phyloP scores from a whole-genome alignment of 345 rosid genomes.

The Populus euphratica region DNA sequence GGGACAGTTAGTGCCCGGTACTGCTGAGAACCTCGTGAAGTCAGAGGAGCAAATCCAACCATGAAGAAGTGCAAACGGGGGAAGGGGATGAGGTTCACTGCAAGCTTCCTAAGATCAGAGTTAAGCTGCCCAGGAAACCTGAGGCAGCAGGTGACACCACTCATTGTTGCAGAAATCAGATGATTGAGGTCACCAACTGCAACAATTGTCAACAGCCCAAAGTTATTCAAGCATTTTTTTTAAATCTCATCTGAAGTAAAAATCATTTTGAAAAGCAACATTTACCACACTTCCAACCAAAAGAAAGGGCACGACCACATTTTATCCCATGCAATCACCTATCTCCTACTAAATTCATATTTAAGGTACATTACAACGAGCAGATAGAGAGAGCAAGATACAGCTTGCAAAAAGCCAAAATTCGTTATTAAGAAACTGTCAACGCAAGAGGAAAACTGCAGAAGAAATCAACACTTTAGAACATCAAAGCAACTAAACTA shows the following conservation, averaged over 20 bases:
- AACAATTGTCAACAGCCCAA: background rate
- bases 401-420: background rate
- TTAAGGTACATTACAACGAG: background rate
- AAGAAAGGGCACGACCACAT: background rate
- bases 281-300: too few species aligned
- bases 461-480: background rate
- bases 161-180: conserved; percentile 27
- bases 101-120: conserved; percentile 26
- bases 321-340: background rate
- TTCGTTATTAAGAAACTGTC: background rate
- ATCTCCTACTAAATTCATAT: background rate
- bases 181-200: conserved; percentile 25
- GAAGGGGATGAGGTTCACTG: conserved; percentile 25
- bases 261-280: background rate
- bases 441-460: background rate
- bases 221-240: background rate
- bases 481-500: background rate
- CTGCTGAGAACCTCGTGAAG: conserved; percentile 24
- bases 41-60: conserved; percentile 27
- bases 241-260: background rate
- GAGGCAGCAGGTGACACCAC: conserved; percentile 27
- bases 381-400: background rate
- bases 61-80: conserved; percentile 21
- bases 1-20: conserved; percentile 22
- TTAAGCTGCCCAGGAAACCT: conserved; percentile 26